Evolutionary conservation across 345 rosid species (phyloP), one percentile per base, ranked within the genome.

Genomic region (Garcia nutans): DNA sequence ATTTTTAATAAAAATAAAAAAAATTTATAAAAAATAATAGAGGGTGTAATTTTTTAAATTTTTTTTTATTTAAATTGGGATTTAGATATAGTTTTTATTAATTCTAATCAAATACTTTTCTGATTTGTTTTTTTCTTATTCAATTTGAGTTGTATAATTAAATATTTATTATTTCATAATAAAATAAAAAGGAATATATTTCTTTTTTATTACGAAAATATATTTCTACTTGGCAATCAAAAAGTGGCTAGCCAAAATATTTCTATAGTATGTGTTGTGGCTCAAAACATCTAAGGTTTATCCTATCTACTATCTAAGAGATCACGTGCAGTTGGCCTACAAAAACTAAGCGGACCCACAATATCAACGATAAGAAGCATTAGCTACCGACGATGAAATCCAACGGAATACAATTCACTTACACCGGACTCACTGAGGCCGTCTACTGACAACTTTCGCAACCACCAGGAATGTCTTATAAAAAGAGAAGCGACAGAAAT

Each of bases 371-470:
- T 10, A 6, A 20, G 1, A 33, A 20, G 31, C 20, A 49, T 3
- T 74, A 3, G 4, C 3, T 4, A 19, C 77, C 77, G 77, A 52
- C 37, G 63, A 65, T 52, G 3, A 33, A 23, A 63, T 62, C 47
- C 12, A 41, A 23, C 64, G 71, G 64, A 17, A 10, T 62, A 63
- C 2, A 13, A 63, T 45, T 62, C 31, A 5, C 72, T 52, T 52
- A 64, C 16, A 65, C 71, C 26, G 49, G 58, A 75, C 58, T 67
- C 10, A 41, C n/a, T 33, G 17, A 64, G 22, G 63, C 5, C 19
- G 17, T 26, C n/a, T 20, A 2, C 66, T 16, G 57, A 75, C 58
- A 57, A 20, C 10, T 28, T 56, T 23, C 33, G 22, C 72, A 56
- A 58, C 31, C 42, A 57, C 37, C 58, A 37, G 17, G 67, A 45